phyloP scores from a whole-genome alignment of 768 basidiomycete species.

The Lactifluus volemus region DNA sequence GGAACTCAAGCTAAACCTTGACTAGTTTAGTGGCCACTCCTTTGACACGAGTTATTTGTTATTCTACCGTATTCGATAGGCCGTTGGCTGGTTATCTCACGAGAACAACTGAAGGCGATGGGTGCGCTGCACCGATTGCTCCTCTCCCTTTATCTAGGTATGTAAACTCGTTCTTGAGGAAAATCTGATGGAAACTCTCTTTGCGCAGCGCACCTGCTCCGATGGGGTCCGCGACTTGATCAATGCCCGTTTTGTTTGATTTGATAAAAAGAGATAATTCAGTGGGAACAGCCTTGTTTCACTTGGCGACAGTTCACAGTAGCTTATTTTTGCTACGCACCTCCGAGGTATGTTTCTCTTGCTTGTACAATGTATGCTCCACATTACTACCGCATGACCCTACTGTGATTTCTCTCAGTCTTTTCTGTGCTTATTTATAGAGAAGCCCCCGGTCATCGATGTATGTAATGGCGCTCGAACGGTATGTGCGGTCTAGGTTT shows the following conservation, averaged over 20 bases:
- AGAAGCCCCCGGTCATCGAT: background rate
- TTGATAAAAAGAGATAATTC: background rate
- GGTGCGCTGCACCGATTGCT: background rate
- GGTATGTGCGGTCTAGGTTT: background rate
- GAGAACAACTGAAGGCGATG: background rate
- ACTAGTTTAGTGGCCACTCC: background rate
- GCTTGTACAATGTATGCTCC: background rate
- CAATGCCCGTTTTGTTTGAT: background rate
- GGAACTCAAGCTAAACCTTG: background rate
- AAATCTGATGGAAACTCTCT: background rate
- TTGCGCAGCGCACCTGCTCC: background rate
- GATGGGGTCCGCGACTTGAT: background rate
- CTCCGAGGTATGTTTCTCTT: background rate
- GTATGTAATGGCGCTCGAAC: background rate
- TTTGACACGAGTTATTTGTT: background rate
- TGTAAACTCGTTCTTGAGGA: background rate
- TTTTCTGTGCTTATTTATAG: background rate
- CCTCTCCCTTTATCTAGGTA: background rate
- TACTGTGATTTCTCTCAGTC: background rate
- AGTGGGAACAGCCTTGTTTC: background rate
- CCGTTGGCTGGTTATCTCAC: background rate
- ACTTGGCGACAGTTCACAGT: background rate
- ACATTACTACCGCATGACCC: background rate
- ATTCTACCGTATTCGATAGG: slow-evolving; percentile 2
- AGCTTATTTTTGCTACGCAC: background rate